Evolutionary conservation across 2,329 filamentous ascomycete genomes (phyloP), one percentile per base, ranked within the genome.

Genomic region (Pseudogymnoascus sp.): DNA sequence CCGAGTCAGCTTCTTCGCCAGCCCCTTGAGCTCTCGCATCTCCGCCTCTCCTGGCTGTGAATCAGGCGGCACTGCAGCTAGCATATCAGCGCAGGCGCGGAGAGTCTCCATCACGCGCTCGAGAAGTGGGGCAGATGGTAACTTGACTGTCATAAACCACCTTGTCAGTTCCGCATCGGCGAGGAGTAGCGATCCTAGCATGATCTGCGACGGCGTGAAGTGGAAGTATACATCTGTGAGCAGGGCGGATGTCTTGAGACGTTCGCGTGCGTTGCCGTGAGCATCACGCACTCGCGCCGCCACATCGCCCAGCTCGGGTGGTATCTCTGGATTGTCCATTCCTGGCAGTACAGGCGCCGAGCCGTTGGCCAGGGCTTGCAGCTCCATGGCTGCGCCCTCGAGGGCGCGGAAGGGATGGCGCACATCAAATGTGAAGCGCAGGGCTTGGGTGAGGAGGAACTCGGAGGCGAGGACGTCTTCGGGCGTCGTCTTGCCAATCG

Each of bases 151-250:
- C 2, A 73, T 70, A 63, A 75, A 75, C 61, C 70, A 71, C 12
- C 68, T 66, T 2, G 69, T 68, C 11, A 95, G 77, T 0, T 82
- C 84, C 42, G 80, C 77, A 72, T 97, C 93, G 0, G 88, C 90
- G 61, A 96, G 82, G 12, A 88, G 81, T 28, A 97, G 77, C 0
- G 93, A 87, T 0, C 91, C 88, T 65, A 97, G 82, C 87, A 93
- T 93, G 73, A 97, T 96, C 75, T 99, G 95, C 23, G 90, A 89
- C 0, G 95, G 95, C 0, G 93, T 93, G 77, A 90, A 97, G 75
- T 96, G 89, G 77, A 97, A 97, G 78, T 97, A 97, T n/a, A 86
- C 92, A 71, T 99, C 95, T 25, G 93, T 96, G 66, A 97, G 82
- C 60, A 96, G 79, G 0, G 92, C 90, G 64, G 90, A 89, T 62